Evolutionary conservation across 2,329 filamentous ascomycete genomes (phyloP).

Genomic region (Boeremia lycopersici): DNA sequence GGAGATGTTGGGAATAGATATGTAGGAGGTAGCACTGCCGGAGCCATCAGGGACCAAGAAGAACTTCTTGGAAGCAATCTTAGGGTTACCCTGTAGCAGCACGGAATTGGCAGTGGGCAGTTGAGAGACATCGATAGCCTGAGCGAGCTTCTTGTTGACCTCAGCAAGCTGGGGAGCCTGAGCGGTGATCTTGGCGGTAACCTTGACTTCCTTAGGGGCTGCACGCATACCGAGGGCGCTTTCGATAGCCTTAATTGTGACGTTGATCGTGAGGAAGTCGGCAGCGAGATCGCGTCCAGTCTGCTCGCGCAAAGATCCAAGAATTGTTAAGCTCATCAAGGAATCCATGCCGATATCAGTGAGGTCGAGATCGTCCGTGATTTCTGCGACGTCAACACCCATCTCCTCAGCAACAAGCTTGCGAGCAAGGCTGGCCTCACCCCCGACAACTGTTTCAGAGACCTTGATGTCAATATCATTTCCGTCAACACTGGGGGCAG

Average conservation of each 20-base stretch:
- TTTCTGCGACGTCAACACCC: constrained; percentile 66
- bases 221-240: constrained; percentile 64
- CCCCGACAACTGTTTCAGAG: constrained; percentile 39
- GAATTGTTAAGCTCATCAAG: constrained; percentile 59
- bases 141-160: constrained; percentile 55
- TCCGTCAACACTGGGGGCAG: constrained; percentile 54
- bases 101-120: constrained; percentile 60
- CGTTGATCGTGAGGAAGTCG: constrained; percentile 65
- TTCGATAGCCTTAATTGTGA: constrained; percentile 69
- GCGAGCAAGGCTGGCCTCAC: constrained; percentile 54
- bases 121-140: constrained; percentile 49
- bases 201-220: constrained; percentile 47
- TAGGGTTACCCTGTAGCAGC: constrained; percentile 63
- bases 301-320: constrained; percentile 58
- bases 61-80: constrained; percentile 61
- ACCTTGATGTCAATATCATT: constrained; percentile 46
- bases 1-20: constrained; percentile 62
- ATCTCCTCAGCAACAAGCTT: constrained; percentile 62
- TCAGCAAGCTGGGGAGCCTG: constrained; percentile 52
- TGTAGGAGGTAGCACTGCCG: constrained; percentile 71
- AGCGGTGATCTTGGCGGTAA: constrained; percentile 27
- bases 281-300: constrained; percentile 58
- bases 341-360: constrained; percentile 63
- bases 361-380: constrained; percentile 64
- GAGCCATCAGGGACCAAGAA: constrained; percentile 60